Conservation (phyloP, 306 rosid genomes). For the Purshia tridentata region DNA sequence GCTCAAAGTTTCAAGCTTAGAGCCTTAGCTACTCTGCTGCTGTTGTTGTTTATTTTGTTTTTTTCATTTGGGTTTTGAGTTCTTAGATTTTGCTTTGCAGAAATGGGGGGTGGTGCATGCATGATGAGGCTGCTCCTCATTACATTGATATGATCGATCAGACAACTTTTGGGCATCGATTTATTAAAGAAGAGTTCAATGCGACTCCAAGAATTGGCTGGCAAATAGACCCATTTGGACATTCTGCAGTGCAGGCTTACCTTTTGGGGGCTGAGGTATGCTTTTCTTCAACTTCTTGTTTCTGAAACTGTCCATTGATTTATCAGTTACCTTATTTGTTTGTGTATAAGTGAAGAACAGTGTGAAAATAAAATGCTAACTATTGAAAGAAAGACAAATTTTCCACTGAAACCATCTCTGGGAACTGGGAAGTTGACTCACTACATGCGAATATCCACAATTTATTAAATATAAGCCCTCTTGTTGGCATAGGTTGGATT, state of each 20-base stretch:
- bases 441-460: not conserved
- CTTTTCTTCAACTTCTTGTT: not conserved
- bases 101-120: conserved; percentile 95
- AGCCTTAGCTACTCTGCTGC: too few species aligned
- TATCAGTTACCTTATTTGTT: not conserved
- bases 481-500: conserved; percentile 37
- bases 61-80: not conserved
- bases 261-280: conserved; percentile 71
- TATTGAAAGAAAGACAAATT: not conserved
- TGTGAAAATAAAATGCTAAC: not conserved
- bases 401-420: not conserved
- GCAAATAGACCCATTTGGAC: conserved; percentile 96
- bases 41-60: not conserved
- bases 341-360: not conserved
- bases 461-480: not conserved
- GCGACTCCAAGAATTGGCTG: conserved; percentile 73
- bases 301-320: too few species aligned
- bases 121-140: conserved; percentile 85
- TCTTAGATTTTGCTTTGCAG: conserved; percentile 34
- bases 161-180: conserved; percentile 83
- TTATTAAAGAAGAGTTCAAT: conserved; percentile 58
- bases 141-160: conserved; percentile 92
- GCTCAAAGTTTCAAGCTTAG: not conserved
- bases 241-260: conserved; percentile 83
- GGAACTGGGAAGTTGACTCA: not conserved